Percentiles rank a stretch among this genome's conserved stretches.
Evolutionary conservation across 176 grass and related monocot genomes (phyloP).

Genomic region (Bromus sterilis): DNA sequence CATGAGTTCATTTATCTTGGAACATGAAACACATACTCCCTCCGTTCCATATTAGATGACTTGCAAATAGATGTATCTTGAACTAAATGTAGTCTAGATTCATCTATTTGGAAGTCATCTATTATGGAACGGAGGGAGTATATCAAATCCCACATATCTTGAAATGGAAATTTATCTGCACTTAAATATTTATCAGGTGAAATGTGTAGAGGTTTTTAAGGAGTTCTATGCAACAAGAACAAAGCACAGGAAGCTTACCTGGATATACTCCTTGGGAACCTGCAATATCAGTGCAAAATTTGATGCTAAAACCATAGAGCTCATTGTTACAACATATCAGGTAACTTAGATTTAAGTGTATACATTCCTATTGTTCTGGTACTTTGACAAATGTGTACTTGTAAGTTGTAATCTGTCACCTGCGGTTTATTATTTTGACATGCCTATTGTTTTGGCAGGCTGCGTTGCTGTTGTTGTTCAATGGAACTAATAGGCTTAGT

Average conservation of each 20-base stretch:
- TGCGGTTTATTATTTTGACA: background rate
- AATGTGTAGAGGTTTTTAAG: conserved; percentile 90
- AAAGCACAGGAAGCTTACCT: conserved; percentile 90
- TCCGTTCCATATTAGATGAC: too few species aligned
- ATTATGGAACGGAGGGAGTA: too few species aligned
- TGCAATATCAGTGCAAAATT: conserved; percentile 87
- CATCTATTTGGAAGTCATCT: too few species aligned
- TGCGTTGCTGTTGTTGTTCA: conserved; percentile 80
- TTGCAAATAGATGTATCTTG: too few species aligned
- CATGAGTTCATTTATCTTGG: background rate
- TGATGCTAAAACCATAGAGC: conserved; percentile 67
- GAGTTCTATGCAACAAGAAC: conserved; percentile 92
- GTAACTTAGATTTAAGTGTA: conserved; percentile 12
- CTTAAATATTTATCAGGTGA: conserved; percentile 52
- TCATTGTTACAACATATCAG: conserved; percentile 95
- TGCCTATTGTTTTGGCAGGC: conserved; percentile 43
- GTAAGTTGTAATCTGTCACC: background rate
- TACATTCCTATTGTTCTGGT: too few species aligned
- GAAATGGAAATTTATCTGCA: background rate
- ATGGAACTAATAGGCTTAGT: conserved; percentile 61
- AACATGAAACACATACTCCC: conserved; percentile 5
- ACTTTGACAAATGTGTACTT: background rate
- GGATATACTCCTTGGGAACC: conserved; percentile 98
- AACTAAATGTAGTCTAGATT: too few species aligned
- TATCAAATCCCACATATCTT: too few species aligned